A percentile compares a stretch with the other conserved stretches of the same genome.
These are phyloP conservation scores for Blastomyces percursus DNA, from an alignment of 2,329 filamentous ascomycete species.

Conservation along the genomic window DNA sequence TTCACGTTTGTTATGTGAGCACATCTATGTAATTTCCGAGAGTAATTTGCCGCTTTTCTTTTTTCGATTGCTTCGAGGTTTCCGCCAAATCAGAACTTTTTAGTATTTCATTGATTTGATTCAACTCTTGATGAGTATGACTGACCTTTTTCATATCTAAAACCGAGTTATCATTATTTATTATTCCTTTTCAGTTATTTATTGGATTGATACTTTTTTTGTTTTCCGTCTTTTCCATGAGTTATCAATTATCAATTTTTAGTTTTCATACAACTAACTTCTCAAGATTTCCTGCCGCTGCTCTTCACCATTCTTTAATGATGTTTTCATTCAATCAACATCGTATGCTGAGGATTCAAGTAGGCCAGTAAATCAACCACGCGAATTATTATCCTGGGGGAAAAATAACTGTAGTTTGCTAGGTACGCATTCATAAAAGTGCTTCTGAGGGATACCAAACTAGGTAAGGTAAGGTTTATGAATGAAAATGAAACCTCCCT, in stretches of 20 bases:
- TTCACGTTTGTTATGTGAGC: constrained; percentile 1
- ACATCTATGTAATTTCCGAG: constrained; percentile 1
- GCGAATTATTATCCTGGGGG: too few relatives aligned
- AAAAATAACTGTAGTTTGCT: too few relatives aligned
- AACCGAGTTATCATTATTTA: not conserved
- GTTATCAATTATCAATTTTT: not conserved
- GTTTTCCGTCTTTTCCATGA: not conserved
- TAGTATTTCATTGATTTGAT: not conserved
- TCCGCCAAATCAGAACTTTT: not conserved
- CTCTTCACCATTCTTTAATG: too few relatives aligned
- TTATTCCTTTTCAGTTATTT: not conserved
- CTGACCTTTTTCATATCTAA: not conserved
- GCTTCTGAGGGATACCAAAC: too few relatives aligned
- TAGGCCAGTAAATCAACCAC: too few relatives aligned
- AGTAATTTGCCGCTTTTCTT: not conserved
- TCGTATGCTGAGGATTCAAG: too few relatives aligned
- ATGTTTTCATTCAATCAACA: too few relatives aligned
- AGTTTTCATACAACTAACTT: not conserved
- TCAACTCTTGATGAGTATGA: not conserved
- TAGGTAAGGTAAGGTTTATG: too few relatives aligned
- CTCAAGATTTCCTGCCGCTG: too few relatives aligned
- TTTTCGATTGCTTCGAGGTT: not conserved
- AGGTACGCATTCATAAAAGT: too few relatives aligned
- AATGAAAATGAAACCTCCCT: too few relatives aligned
- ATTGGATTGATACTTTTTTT: not conserved